Conservation (phyloP, 139 green algal species). For the Chlamydomonas sp. region DNA sequence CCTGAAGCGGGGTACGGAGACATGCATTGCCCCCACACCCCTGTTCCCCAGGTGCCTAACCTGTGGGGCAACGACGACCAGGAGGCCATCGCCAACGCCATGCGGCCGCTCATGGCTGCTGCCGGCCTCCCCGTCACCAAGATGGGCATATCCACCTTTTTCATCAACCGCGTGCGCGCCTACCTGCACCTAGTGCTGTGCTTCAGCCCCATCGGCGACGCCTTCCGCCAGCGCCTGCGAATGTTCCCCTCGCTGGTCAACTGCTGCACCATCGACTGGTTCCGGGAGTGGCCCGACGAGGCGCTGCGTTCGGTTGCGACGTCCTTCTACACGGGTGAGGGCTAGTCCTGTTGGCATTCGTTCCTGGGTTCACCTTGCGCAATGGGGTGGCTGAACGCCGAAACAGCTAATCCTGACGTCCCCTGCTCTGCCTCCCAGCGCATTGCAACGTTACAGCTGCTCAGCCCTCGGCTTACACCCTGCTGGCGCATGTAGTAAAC, state of each 20-base stretch:
- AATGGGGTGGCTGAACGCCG: too few relatives aligned
- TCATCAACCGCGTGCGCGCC: slow-evolving; percentile 63
- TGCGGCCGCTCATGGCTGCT: slow-evolving; percentile 71
- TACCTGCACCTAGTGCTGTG: slow-evolving; percentile 86
- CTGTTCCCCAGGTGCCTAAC: slow-evolving; percentile 71
- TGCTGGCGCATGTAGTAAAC: too few relatives aligned
- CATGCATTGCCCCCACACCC: not conserved
- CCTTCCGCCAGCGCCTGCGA: slow-evolving; percentile 84
- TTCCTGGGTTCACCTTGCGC: too few relatives aligned
- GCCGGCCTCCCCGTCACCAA: slow-evolving; percentile 72
- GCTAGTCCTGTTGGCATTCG: too few relatives aligned
- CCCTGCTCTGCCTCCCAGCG: not conserved
- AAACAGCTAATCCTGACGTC: too few relatives aligned
- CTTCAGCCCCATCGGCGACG: slow-evolving; percentile 84
- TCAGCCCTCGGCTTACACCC: not conserved
- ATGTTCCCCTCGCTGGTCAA: slow-evolving; percentile 92
- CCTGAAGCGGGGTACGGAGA: not conserved
- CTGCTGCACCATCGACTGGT: slow-evolving; percentile 92
- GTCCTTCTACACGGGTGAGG: slow-evolving; percentile 60
- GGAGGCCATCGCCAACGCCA: slow-evolving; percentile 71
- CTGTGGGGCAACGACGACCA: slow-evolving; percentile 75
- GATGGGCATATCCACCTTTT: slow-evolving; percentile 67
- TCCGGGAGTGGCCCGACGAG: slow-evolving; percentile 82
- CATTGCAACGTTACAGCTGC: not conserved
- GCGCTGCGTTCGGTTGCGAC: slow-evolving; percentile 69